Conservation (phyloP, 73 alveolate genomes). For the Symbiodinium natans region DNA sequence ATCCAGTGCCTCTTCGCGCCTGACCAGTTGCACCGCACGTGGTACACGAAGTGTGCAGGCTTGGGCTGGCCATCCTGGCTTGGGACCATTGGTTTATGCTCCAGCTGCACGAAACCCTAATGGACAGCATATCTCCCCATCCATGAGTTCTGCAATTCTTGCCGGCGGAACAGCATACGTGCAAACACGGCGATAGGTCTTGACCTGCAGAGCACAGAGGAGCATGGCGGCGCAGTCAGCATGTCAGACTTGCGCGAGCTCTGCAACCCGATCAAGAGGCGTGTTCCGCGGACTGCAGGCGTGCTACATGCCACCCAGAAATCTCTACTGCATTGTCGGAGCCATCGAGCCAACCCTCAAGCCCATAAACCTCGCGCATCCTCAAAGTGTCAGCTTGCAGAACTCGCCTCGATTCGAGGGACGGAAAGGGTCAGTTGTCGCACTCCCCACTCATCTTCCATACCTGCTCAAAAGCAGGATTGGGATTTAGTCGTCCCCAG, state of each 20-base stretch:
- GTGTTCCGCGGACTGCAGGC: too few relatives aligned
- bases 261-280: too few relatives aligned
- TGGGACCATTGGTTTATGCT: too few relatives aligned
- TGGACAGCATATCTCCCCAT: too few relatives aligned
- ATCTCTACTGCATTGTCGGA: too few relatives aligned
- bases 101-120: too few relatives aligned
- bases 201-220: slow-evolving; percentile 10
- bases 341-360: too few relatives aligned
- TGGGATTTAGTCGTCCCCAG: too few relatives aligned
- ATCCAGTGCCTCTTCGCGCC: slow-evolving; percentile 40
- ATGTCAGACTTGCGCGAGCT: too few relatives aligned
- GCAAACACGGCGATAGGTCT: slow-evolving; percentile 73
- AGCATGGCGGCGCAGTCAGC: not conserved
- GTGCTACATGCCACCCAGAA: too few relatives aligned
- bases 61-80: slow-evolving; percentile 63
- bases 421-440: slow-evolving; percentile 60
- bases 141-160: too few relatives aligned
- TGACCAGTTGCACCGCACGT: slow-evolving; percentile 61
- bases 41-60: slow-evolving; percentile 72
- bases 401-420: slow-evolving; percentile 37
- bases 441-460: slow-evolving; percentile 37
- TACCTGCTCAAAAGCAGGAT: not conserved
- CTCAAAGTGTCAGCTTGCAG: not conserved
- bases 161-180: slow-evolving; percentile 34
- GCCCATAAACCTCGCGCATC: too few relatives aligned